Base-by-base conservation (phyloP, 2,329 filamentous ascomycete genomes). In the Colletotrichum sp. region DNA sequence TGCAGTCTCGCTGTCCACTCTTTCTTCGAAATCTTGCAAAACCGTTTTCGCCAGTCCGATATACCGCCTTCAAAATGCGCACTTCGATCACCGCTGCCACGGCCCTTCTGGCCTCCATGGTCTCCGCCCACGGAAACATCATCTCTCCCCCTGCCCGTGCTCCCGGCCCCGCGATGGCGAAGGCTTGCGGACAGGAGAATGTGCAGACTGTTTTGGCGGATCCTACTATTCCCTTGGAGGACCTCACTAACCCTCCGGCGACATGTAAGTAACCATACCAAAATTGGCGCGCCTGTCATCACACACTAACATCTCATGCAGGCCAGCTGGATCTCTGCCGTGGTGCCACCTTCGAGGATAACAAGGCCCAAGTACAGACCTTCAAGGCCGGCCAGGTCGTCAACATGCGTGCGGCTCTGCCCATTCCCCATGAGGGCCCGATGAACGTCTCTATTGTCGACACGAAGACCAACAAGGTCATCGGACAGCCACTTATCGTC, bases 401-500 rank as follows among this genome's bases (percentile, higher is more conserved):
- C 71, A 79, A 81, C 76, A 84, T 88, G 76, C 80, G 79, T 11
- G 82, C 85, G 47, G 76, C 76, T 31, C 78, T 88, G 15, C 82
- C 84, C 12, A 87, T 88, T 67, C 83, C 86, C 8, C 86, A 87
- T 79, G 84, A 84, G 21, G 86, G 86, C 0, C 83, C 84, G 16
- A 83, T 82, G 79, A 92, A 92, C 80, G 88, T 92, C 51, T 90
- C 87, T 21, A 85, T 92, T 64, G 86, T 93, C 76, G 84, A 89
- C 78, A 88, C 87, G 13, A 82, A 84, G 47, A 86, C 85, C 76
- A 88, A 91, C 82, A 83, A 80, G 31, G 80, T 90, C 73, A 84
- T 92, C 31, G 90, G 89, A 38, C 73, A 81, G 62, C 86, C 87
- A 16, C 83, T 92, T 76, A 90, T 88, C 74, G 85, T 83, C 76